Conservation (phyloP, 176 grass and related monocot species). For the Elaeis guineensis region DNA sequence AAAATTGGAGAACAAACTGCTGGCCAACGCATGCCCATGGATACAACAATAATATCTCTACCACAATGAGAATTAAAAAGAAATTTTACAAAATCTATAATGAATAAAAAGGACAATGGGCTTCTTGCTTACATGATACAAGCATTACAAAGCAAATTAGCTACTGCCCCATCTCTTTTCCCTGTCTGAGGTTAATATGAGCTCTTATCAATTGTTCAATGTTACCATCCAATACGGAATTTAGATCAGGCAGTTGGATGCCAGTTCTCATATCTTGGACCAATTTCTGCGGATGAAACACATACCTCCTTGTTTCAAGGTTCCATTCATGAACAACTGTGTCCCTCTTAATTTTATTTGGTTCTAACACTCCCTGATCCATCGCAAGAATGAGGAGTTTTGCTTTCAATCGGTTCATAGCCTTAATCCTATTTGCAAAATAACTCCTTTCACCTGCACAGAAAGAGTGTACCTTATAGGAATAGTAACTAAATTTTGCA, state of each 20-base stretch:
- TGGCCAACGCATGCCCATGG: no score
- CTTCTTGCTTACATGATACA: no score
- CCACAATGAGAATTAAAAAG: no score
- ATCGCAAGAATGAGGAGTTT: constrained; percentile 59
- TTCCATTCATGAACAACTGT: constrained; percentile 23
- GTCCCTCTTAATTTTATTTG: constrained; percentile 32
- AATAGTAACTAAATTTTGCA: no score
- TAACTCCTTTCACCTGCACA: constrained; percentile 78
- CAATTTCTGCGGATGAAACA: constrained; percentile 48
- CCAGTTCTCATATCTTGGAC: constrained; percentile 75
- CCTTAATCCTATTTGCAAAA: constrained; percentile 83
- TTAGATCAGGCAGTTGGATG: constrained; percentile 52
- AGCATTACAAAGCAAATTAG: neutral
- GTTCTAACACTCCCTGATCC: constrained; percentile 28
- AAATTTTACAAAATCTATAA: no score
- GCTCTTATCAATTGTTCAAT: constrained; percentile 63
- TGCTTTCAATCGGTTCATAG: constrained; percentile 64
- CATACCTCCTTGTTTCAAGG: constrained; percentile 56
- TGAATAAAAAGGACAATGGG: no score
- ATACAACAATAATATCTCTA: no score
- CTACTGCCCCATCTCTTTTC: neutral
- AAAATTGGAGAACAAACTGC: no score
- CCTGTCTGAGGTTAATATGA: constrained; percentile 47
- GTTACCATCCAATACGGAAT: constrained; percentile 59
- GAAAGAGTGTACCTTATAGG: neutral